Conservation (phyloP, 495 filamentous ascomycete genomes). For the Aspergillus ostianus region DNA sequence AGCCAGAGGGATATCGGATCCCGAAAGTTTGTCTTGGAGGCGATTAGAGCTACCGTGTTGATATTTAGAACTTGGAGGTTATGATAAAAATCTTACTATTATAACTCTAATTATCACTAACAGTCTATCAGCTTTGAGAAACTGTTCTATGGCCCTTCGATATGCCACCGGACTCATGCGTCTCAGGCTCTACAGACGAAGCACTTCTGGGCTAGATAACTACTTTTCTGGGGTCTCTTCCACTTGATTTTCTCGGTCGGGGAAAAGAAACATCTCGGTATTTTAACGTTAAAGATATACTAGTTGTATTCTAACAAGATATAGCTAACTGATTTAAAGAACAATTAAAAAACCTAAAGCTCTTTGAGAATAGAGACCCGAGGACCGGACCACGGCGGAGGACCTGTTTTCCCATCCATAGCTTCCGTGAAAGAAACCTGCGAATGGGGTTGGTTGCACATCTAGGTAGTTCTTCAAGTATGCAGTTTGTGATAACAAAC, state of each 20-base stretch:
- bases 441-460: too few relatives aligned
- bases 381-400: conserved; percentile 17
- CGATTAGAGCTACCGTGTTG: too few relatives aligned
- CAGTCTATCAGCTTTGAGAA: conserved; percentile 8
- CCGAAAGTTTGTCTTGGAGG: too few relatives aligned
- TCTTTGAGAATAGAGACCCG: too few relatives aligned
- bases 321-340: conserved; percentile 18
- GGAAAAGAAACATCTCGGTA: conserved; percentile 22
- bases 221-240: conserved; percentile 27
- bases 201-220: conserved; percentile 31
- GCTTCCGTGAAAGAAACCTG: conserved; percentile 11
- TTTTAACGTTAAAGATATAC: conserved; percentile 23
- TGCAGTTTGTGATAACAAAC: too few relatives aligned
- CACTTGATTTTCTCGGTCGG: conserved; percentile 22
- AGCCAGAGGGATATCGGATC: conserved; percentile 13
- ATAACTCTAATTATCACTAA: too few relatives aligned
- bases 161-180: conserved; percentile 15
- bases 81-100: too few relatives aligned
- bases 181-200: conserved; percentile 19
- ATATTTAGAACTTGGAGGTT: too few relatives aligned
- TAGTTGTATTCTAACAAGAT: conserved; percentile 10
- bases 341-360: conserved; percentile 24
- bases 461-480: too few relatives aligned
- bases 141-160: conserved; percentile 26
- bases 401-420: conserved; percentile 20